Base-by-base conservation (phyloP, 768 basidiomycete genomes). In the Agrocybe praecox region DNA sequence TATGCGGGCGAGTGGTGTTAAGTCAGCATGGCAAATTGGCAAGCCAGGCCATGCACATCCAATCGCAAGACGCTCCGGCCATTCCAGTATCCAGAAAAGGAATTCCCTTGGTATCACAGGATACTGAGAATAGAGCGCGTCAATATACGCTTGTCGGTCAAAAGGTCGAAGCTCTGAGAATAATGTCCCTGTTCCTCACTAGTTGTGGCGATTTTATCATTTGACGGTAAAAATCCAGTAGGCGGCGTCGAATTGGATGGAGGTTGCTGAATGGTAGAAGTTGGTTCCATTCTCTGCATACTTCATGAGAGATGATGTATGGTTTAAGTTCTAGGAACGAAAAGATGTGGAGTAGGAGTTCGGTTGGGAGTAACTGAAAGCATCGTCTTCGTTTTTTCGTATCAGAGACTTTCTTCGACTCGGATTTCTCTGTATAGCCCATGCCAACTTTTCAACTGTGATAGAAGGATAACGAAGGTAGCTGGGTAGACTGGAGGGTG, bases 1-100 rank as follows among this genome's bases (percentile, higher is more conserved):
- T 4, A 40, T 14, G 26, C 9, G n/a, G n/a, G n/a, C n/a, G n/a
- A n/a, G n/a, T n/a, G n/a, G n/a, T n/a, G n/a, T n/a, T n/a, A n/a
- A n/a, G n/a, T n/a, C n/a, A n/a, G n/a, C n/a, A n/a, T n/a, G n/a
- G n/a, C n/a, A n/a, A n/a, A n/a, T n/a, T 5, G 53, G 46, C 10
- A 55, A 34, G 17, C 53, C 53, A 18, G 62, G 62, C 62, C 62
- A 64, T n/a, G n/a, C 19, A 46, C 33, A 34, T 52, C 34, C n/a
- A 26, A 43, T 21, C 56, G 54, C 49, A 5, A 49, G 55, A 12
- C 36, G 15, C 10, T 54, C 54, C 6, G 62, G 62, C 59, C 62
- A 64, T 44, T 64, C 62, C 18, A 64, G 60, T 1, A 64, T 32
- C 14, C 12, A 40, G 5, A 40, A 12, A 6, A 4, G 12, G 12